Conservation (phyloP, 176 grass and related monocot genomes). For the Avena atlantica region DNA sequence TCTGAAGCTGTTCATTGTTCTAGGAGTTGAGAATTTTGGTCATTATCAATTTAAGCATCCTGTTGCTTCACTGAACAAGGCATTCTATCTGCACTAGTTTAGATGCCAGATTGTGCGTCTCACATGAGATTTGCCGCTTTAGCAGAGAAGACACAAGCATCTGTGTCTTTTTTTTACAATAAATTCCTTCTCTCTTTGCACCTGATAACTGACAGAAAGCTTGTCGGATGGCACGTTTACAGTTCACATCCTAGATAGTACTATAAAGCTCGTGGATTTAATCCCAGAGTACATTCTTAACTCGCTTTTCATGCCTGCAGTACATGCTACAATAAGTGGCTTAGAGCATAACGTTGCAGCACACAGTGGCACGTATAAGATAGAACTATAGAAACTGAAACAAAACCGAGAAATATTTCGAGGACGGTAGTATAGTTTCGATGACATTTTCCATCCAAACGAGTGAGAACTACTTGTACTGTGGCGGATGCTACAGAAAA, state of each 20-base stretch:
- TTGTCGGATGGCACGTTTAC: too few relatives aligned
- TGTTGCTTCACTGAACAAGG: too few relatives aligned
- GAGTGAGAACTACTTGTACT: conserved; percentile 8
- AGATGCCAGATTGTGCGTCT: neutral
- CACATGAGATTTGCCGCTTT: neutral
- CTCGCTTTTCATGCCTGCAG: neutral
- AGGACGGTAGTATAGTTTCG: neutral
- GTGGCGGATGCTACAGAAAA: conserved; percentile 5
- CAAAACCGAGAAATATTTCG: neutral
- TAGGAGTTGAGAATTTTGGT: neutral
- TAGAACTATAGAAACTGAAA: neutral
- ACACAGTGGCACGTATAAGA: too few relatives aligned
- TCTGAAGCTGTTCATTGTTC: too few relatives aligned
- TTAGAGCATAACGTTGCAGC: too few relatives aligned
- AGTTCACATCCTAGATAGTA: too few relatives aligned
- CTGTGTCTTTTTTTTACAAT: neutral
- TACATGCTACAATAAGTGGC: neutral
- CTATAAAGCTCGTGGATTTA: too few relatives aligned
- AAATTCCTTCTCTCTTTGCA: neutral
- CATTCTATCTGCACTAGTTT: too few relatives aligned
- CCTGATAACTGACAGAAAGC: neutral
- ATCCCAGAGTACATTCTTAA: too few relatives aligned
- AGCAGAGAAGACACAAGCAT: neutral
- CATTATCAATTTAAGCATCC: neutral
- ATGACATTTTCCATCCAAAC: neutral